Conservation (phyloP, 2,329 filamentous ascomycete genomes). For the Didymella glomerata region DNA sequence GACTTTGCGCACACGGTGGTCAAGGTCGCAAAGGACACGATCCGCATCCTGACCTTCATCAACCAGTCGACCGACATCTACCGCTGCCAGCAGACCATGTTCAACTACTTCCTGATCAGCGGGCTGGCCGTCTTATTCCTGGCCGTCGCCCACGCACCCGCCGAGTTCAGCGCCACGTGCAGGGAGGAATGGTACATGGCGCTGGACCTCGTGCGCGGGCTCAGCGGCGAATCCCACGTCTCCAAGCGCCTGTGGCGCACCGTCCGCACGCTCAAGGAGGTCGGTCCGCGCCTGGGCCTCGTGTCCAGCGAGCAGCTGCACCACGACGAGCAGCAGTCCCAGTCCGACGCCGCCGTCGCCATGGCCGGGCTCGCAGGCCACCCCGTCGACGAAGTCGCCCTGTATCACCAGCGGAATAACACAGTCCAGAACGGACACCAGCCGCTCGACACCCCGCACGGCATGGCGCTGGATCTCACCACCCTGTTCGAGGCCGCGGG, state of each 20-base stretch:
- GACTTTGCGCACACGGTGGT: constrained; percentile 77
- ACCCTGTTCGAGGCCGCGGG: constrained; percentile 71
- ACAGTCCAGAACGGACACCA: background rate
- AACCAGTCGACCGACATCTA: constrained; percentile 78
- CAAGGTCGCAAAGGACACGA: constrained; percentile 78
- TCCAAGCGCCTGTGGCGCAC: constrained; percentile 78
- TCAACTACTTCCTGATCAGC: constrained; percentile 81
- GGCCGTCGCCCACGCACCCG: constrained; percentile 77
- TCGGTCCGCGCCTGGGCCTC: constrained; percentile 74
- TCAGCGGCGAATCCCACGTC: constrained; percentile 75
- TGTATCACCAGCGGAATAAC: constrained; percentile 47
- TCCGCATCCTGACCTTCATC: constrained; percentile 73
- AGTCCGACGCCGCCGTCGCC: constrained; percentile 69
- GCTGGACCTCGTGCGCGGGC: constrained; percentile 75
- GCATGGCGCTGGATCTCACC: constrained; percentile 69
- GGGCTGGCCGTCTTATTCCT: constrained; percentile 79
- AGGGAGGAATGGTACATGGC: constrained; percentile 82
- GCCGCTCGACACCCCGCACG: constrained; percentile 62
- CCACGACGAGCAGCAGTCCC: constrained; percentile 67
- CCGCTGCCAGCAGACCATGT: constrained; percentile 75
- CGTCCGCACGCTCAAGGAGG: constrained; percentile 73
- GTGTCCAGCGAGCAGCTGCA: constrained; percentile 52
- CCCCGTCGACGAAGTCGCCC: constrained; percentile 62
- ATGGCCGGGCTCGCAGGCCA: constrained; percentile 73
- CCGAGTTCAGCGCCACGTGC: constrained; percentile 72